Percentiles rank a stretch among this genome's conserved stretches.
phyloP scores from a whole-genome alignment of 331 rosid genomes.

The Malus hybrid region DNA sequence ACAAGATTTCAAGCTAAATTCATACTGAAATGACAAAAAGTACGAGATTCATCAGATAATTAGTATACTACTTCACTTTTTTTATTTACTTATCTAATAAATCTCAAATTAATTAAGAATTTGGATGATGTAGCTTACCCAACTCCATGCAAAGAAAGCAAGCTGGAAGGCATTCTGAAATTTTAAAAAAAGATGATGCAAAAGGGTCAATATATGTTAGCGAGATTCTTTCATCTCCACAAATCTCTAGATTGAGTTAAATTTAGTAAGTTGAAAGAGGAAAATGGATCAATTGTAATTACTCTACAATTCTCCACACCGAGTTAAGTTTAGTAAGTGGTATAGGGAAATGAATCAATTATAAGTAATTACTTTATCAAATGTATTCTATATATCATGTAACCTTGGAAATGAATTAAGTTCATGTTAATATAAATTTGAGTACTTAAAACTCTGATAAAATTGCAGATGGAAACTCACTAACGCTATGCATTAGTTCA shows the following conservation, averaged over 20 bases:
- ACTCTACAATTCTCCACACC: too few relatives aligned
- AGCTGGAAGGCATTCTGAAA: slow-evolving; percentile 88
- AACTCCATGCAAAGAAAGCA: slow-evolving; percentile 79
- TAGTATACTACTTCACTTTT: not conserved
- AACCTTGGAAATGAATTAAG: too few relatives aligned
- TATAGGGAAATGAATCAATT: too few relatives aligned
- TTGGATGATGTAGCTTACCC: slow-evolving; percentile 32
- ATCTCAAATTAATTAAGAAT: not conserved
- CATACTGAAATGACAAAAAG: slow-evolving; percentile 28
- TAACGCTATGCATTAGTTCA: too few relatives aligned
- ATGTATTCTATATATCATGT: too few relatives aligned
- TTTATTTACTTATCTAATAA: not conserved
- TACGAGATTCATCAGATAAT: not conserved
- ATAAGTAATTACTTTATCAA: too few relatives aligned
- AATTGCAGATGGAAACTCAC: too few relatives aligned
- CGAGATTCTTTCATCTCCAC: too few relatives aligned
- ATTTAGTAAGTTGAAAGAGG: too few relatives aligned
- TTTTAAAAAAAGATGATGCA: not conserved
- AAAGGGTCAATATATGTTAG: not conserved
- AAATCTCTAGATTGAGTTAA: too few relatives aligned
- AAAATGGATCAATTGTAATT: too few relatives aligned
- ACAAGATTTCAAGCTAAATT: slow-evolving; percentile 63
- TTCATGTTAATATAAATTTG: not conserved
- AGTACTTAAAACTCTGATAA: not conserved
- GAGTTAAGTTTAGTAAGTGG: too few relatives aligned